Conservation (phyloP, 2,329 filamentous ascomycete genomes). For the Cryphonectria nitschkei region DNA sequence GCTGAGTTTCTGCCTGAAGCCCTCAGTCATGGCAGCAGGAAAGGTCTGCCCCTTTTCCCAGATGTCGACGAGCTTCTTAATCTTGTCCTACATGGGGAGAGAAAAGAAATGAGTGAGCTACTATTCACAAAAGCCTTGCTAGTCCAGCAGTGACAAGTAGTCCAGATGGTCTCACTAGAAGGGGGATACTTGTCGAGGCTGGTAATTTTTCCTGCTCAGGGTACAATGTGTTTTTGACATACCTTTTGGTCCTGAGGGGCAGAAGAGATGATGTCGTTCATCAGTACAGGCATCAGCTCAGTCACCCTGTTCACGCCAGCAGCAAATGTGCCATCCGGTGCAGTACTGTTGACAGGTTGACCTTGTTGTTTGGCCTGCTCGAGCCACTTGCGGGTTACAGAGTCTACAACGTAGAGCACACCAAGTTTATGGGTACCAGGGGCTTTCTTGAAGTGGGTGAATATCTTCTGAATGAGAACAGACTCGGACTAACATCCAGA, state of each 20-base stretch:
- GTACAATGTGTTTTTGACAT: constrained; percentile 51
- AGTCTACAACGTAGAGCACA: constrained; percentile 99
- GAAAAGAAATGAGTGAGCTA: constrained; percentile 48
- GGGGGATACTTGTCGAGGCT: constrained; percentile 20
- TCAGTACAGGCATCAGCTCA: constrained; percentile 88
- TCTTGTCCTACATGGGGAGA: constrained; percentile 76
- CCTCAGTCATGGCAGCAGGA: constrained; percentile 74
- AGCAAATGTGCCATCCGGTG: constrained; percentile 89
- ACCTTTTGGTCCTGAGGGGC: constrained; percentile 96
- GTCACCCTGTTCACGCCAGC: constrained; percentile 96
- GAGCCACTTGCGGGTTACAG: constrained; percentile 98
- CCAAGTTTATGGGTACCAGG: constrained; percentile 95
- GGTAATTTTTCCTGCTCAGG: neutral
- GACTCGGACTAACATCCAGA: constrained; percentile 76
- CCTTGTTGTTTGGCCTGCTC: constrained; percentile 88
- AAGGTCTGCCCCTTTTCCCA: constrained; percentile 97
- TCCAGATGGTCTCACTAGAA: constrained; percentile 30
- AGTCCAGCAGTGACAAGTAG: constrained; percentile 19
- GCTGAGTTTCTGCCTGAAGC: constrained; percentile 81
- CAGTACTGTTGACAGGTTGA: constrained; percentile 78
- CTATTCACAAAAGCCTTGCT: constrained; percentile 32
- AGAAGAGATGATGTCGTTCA: constrained; percentile 91
- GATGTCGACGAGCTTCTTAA: constrained; percentile 92
- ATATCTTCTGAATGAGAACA: constrained; percentile 92
- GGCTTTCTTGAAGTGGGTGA: constrained; percentile 95